Conservation (phyloP, 2,329 filamentous ascomycete genomes). For the Chrysoporthe puriensis region DNA sequence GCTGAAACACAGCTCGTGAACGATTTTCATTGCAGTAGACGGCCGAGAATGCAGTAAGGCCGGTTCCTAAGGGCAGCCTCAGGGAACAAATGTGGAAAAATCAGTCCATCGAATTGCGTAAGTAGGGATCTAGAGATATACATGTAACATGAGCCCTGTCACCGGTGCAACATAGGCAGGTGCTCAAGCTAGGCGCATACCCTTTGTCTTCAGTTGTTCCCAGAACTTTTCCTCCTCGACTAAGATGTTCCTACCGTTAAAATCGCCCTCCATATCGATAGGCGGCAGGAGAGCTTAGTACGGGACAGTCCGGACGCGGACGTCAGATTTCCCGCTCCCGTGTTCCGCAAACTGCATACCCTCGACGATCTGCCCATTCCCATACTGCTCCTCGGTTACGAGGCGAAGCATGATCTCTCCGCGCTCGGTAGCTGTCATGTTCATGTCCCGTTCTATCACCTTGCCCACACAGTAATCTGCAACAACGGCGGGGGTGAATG, state of each 20-base stretch:
- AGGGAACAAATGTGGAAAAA: background rate
- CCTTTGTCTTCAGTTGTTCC: slow-evolving; percentile 27
- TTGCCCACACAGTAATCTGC: slow-evolving; percentile 24
- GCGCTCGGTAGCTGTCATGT: slow-evolving; percentile 26
- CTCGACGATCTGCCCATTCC: slow-evolving; percentile 25
- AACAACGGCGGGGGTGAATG: slow-evolving; percentile 24
- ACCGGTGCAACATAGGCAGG: background rate
- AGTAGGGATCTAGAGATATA: background rate
- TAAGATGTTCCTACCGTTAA: slow-evolving; percentile 30
- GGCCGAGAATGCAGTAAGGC: background rate
- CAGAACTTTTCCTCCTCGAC: slow-evolving; percentile 29
- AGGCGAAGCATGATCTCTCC: slow-evolving; percentile 25
- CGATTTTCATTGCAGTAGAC: background rate
- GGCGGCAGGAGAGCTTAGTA: slow-evolving; percentile 23
- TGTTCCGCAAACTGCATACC: slow-evolving; percentile 24
- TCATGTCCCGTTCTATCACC: slow-evolving; percentile 25
- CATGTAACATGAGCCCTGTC: background rate
- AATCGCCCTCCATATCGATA: slow-evolving; percentile 25
- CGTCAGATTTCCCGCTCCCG: slow-evolving; percentile 19
- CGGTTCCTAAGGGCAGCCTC: background rate
- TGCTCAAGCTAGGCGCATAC: slow-evolving; percentile 10
- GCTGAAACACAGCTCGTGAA: background rate
- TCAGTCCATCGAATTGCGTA: background rate
- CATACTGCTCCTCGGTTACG: slow-evolving; percentile 24
- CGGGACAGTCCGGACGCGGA: slow-evolving; percentile 21